Evolutionary conservation across 73 alveolate genomes (phyloP), one percentile per base, ranked within the genome.

Genomic region (Urostyla sp.): DNA sequence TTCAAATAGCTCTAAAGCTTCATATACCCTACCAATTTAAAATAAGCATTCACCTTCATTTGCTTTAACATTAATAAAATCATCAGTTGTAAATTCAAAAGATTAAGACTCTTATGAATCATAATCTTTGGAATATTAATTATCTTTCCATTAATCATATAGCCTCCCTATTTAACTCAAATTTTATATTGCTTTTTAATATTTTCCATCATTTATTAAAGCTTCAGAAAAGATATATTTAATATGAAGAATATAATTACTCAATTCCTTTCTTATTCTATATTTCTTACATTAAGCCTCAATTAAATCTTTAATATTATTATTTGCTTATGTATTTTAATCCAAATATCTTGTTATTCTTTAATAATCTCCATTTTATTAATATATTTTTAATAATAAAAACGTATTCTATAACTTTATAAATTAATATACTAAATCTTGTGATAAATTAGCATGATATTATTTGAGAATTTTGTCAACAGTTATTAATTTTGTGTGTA

Each of bases 1-100:
- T 24, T 69, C 83, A 69, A 48, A 69, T 32, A 46, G 40, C 4
- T 69, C 83, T 46, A 69, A 16, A 69, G 83, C 83, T 2, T 69
- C 83, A 69, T 37, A 46, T 27, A 69, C 24, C 38, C 49, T 69
- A 16, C 83, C 83, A 8, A 48, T 5, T 27, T 48, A 21, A 67
- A 48, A 31, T 49, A 69, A 49, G 34, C 83, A 69, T 23, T 69
- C 83, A 20, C 72, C 67, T 30, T 69, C 67, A 45, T 35, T 15
- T 10, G 83, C 69, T 30, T 55, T 69, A 27, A 24, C 27, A 18
- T 69, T 57, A 1, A 69, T 46, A 31, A 13, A 69, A 24, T 69
- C 83, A 45, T 69, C 83, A 6, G 48, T 30, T 0, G 72, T 69
- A 49, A 69, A 69, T 69, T 48, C 69, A 49, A 46, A 46, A 28